Percentiles rank a stretch among this genome's conserved stretches.
phyloP scores from a whole-genome alignment of 768 basidiomycete species.

The Termitomyces sp. region DNA sequence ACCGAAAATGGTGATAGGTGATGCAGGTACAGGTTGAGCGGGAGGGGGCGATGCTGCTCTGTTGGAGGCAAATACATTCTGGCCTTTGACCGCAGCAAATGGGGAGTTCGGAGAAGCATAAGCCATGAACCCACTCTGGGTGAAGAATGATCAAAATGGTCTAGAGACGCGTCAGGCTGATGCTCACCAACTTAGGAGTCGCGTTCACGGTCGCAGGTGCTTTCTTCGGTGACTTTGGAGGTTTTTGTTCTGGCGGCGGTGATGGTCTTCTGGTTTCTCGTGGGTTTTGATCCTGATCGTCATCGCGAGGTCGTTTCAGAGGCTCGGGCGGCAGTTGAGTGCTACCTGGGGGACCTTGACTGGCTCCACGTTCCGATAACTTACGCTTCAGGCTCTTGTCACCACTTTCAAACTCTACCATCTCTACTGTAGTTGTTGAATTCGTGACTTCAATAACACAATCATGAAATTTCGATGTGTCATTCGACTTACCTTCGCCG shows the following conservation, averaged over 20 bases:
- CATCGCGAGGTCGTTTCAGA: constrained; percentile 57
- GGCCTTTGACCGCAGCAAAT: constrained; percentile 68
- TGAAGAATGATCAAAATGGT: constrained; percentile 7
- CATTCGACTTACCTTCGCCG: constrained; percentile 5
- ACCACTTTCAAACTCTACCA: constrained; percentile 38
- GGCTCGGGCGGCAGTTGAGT: constrained; percentile 27
- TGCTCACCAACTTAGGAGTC: constrained; percentile 40
- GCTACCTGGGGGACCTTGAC: constrained; percentile 45
- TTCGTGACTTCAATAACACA: constrained; percentile 1
- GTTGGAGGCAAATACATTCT: constrained; percentile 43
- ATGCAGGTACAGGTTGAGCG: constrained; percentile 8
- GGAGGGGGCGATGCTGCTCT: constrained; percentile 28
- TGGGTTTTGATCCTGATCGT: constrained; percentile 56
- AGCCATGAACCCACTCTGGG: constrained; percentile 70
- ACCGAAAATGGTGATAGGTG: constrained; percentile 6
- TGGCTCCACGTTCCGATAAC: constrained; percentile 59
- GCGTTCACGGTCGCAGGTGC: constrained; percentile 11
- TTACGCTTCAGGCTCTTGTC: constrained; percentile 72
- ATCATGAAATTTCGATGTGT: not conserved
- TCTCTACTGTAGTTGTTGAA: not conserved
- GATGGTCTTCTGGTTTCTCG: constrained; percentile 54
- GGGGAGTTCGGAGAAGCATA: constrained; percentile 73
- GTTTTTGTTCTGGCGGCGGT: constrained; percentile 57
- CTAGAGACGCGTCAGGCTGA: constrained; percentile 3
- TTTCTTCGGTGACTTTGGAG: constrained; percentile 16